phyloP scores from a whole-genome alignment of 306 rosid genomes.

The Trifolium fragiferum region DNA sequence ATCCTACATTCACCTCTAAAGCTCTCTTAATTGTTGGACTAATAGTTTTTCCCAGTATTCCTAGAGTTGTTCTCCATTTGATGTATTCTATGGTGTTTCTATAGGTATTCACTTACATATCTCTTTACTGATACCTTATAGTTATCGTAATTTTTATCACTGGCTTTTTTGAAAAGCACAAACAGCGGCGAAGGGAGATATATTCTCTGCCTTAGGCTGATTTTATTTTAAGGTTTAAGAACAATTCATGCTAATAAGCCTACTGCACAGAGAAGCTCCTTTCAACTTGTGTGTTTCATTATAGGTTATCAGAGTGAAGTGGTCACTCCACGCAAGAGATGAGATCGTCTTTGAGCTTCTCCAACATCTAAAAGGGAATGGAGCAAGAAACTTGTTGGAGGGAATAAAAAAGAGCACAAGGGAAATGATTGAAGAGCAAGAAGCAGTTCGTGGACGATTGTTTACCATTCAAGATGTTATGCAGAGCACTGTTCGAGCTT shows the following conservation, averaged over 20 bases:
- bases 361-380: conserved; percentile 78
- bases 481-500: conserved; percentile 95
- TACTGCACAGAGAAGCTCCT: conserved; percentile 22
- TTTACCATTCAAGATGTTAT: conserved; percentile 96
- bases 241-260: conserved; percentile 13
- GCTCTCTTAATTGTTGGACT: no score
- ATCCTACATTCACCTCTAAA: no score
- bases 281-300: conserved; percentile 25
- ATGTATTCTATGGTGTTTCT: no score
- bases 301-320: conserved; percentile 97
- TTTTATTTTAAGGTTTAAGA: not conserved
- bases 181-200: no score
- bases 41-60: no score
- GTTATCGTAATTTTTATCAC: not conserved
- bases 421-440: conserved; percentile 97
- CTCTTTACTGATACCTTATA: no score
- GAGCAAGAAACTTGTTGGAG: conserved; percentile 65
- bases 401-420: conserved; percentile 68
- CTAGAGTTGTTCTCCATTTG: no score
- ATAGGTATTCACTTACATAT: no score
- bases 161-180: not conserved
- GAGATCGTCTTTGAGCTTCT: conserved; percentile 91
- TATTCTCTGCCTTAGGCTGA: not conserved
- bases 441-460: conserved; percentile 95
- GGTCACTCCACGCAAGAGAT: conserved; percentile 97